Base-by-base conservation (phyloP, 805 yeast species). In the Hanseniaspora valbyensis region DNA sequence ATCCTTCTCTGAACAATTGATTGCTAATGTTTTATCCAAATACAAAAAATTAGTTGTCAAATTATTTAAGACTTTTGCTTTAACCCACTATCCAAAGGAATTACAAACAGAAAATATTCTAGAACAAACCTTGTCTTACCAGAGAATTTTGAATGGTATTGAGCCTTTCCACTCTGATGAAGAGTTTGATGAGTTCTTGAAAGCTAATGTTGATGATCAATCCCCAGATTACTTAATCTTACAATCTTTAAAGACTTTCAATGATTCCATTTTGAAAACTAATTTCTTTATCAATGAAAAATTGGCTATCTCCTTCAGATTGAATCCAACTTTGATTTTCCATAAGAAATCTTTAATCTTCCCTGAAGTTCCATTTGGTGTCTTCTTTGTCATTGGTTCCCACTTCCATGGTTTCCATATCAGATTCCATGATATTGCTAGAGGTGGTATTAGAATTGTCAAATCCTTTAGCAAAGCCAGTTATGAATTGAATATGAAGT, bases 361-460 rank as follows among this genome's bases (percentile, higher is more conserved):
- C 42, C 50, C 49, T 24, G 98, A 90, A 70, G 83, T 82, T 41
- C 94, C 96, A 50, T 92, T 72, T 62, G 98, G 97, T 56, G 84
- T 90, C 82, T 90, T 90, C 70, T 80, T 90, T 58, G 83, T 89
- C 53, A 95, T 92, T 55, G 98, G 98, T 55, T 84, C 88, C 56
- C 96, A 92, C 63, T 90, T 90, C 69, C 78, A 96, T 66, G 98
- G 96, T 24, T 92, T 90, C 83, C 98, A 90, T 65, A 82, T 92
- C 55, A 77, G 98, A 67, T 90, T 90, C 71, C 80, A 96, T 66
- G 97, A 90, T 67, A 88, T 90, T 62, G 95, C 98, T 19, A 79
- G 98, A 66, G 98, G 98, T 66, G 98, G 98, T 66, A 92, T 90
- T 59, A 80, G 98, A 68, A 84, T 90, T 61, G 97, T 90, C 58